Conservation (phyloP, 2,329 filamentous ascomycete species). For the Fusarium sp. region DNA sequence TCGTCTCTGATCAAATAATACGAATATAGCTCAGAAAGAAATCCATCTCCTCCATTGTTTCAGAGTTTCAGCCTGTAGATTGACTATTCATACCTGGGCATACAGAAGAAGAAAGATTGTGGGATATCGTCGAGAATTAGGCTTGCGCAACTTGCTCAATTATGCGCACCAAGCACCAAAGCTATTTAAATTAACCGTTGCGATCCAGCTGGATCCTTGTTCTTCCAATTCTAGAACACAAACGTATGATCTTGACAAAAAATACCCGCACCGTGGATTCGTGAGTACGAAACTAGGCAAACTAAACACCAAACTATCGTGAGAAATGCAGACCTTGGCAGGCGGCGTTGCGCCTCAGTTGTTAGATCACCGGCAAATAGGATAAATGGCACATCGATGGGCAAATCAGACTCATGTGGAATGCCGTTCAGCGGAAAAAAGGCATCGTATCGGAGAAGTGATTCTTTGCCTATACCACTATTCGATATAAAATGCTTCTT, state of each 20-base stretch:
- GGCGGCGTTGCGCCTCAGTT: neutral
- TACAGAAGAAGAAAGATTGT: neutral
- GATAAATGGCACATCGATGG: neutral
- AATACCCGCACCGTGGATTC: neutral
- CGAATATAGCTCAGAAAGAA: neutral
- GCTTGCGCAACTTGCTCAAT: neutral
- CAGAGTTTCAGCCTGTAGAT: neutral
- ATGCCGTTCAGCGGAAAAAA: neutral
- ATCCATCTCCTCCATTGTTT: neutral
- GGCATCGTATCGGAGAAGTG: neutral
- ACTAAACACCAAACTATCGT: neutral
- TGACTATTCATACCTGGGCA: neutral
- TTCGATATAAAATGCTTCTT: conserved; percentile 3
- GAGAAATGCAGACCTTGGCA: neutral
- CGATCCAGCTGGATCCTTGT: neutral
- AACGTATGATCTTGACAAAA: conserved; percentile 19
- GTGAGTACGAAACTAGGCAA: neutral
- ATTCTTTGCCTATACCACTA: neutral
- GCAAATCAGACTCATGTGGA: neutral
- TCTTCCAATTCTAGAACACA: neutral
- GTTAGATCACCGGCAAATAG: neutral
- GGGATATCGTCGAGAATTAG: neutral
- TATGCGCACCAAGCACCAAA: neutral
- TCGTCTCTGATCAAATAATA: neutral
- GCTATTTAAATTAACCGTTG: neutral